Evolutionary conservation across 257 asterid species (phyloP).

Genomic region (Solanum bulbocastanum): DNA sequence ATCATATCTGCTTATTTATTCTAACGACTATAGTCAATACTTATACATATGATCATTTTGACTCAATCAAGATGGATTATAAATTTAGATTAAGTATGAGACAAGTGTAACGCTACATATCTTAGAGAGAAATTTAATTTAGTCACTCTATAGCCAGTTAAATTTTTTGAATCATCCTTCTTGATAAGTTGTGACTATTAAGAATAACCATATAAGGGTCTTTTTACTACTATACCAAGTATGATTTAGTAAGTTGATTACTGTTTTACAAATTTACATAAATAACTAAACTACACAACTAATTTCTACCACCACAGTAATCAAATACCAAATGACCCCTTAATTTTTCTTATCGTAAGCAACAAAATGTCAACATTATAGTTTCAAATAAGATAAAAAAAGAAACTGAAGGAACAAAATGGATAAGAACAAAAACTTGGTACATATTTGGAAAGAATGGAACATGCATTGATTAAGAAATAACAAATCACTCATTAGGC

Average conservation of each 20-base stretch:
- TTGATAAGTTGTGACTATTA: neutral
- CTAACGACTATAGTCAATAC: neutral
- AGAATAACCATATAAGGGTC: neutral
- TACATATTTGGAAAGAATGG: neutral
- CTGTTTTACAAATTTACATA: neutral
- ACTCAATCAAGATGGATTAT: too few relatives aligned
- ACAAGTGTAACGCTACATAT: neutral
- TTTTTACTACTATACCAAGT: neutral
- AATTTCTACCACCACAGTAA: neutral
- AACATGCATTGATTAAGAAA: neutral
- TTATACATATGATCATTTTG: neutral
- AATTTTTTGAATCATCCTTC: neutral
- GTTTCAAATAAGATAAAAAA: neutral
- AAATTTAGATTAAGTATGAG: neutral
- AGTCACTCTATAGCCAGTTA: neutral
- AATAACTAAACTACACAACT: neutral
- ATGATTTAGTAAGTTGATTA: neutral
- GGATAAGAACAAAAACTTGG: neutral
- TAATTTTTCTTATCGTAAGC: neutral
- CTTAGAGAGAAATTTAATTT: neutral
- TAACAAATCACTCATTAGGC: neutral
- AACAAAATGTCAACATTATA: neutral
- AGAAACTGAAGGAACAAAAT: neutral
- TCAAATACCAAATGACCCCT: neutral
- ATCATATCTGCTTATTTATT: neutral